Conservation (phyloP, 768 basidiomycete genomes). For the Lyophyllum shimeji region DNA sequence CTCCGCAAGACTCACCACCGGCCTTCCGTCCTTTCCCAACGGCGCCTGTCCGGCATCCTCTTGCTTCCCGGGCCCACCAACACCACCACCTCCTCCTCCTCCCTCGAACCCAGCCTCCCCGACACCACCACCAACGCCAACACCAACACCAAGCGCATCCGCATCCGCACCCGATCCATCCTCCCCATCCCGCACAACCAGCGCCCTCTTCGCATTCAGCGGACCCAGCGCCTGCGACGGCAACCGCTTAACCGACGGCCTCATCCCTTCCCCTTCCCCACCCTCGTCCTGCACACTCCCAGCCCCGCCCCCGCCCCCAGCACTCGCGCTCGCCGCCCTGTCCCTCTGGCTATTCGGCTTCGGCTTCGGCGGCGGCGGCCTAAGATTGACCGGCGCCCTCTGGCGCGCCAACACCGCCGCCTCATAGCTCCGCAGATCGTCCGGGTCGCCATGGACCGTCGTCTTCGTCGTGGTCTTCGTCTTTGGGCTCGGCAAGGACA, state of each 20-base stretch:
- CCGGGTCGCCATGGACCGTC: too few species aligned
- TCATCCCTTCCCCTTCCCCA: slow-evolving; percentile 16
- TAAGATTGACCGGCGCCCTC: slow-evolving; percentile 35
- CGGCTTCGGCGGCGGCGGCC: slow-evolving; percentile 43
- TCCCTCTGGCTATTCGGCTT: slow-evolving; percentile 14
- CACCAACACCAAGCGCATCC: too few species aligned
- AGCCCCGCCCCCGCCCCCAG: background rate
- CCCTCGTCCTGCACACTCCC: too few species aligned
- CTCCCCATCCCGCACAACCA: slow-evolving; percentile 40
- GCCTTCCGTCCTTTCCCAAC: background rate
- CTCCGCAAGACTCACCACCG: slow-evolving; percentile 23
- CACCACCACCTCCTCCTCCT: slow-evolving; percentile 21
- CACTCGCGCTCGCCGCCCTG: slow-evolving; percentile 19
- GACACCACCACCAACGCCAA: too few species aligned
- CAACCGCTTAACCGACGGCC: slow-evolving; percentile 73
- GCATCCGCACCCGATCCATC: too few species aligned
- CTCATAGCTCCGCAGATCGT: slow-evolving; percentile 72
- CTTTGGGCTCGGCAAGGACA: slow-evolving; percentile 67
- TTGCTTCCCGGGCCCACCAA: too few species aligned
- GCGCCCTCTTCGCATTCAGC: slow-evolving; percentile 50
- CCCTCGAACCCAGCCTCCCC: too few species aligned
- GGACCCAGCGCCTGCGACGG: slow-evolving; percentile 73
- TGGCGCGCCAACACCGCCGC: slow-evolving; percentile 66
- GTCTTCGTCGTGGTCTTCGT: too few species aligned
- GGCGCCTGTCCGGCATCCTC: background rate